Percentiles rank a stretch among this genome's conserved stretches.
Conservation (phyloP, 352 stramenopile species). For the Salisapilia sapeloensis region DNA sequence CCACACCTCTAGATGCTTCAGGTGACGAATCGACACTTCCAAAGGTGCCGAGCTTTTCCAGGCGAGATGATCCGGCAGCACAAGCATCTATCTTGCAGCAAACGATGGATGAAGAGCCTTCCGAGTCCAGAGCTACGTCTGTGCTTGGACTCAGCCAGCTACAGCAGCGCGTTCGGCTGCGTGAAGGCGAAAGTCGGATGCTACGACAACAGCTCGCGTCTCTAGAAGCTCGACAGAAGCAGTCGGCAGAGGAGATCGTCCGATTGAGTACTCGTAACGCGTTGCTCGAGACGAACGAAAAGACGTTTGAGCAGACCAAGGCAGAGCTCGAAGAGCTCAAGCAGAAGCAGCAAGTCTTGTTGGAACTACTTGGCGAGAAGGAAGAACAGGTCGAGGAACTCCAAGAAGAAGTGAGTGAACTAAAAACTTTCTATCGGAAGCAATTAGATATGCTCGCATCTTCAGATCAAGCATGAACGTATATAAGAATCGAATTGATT, state of each 20-base stretch:
- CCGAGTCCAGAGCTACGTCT: slow-evolving; percentile 15
- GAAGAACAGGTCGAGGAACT: slow-evolving; percentile 76
- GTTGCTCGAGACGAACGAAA: slow-evolving; percentile 38
- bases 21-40: too few relatives aligned
- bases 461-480: slow-evolving; percentile 13
- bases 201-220: slow-evolving; percentile 48
- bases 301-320: slow-evolving; percentile 25
- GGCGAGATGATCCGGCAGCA: slow-evolving; percentile 7
- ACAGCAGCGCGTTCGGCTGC: slow-evolving; percentile 49
- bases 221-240: slow-evolving; percentile 47
- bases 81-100: slow-evolving; percentile 47
- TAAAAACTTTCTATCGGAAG: slow-evolving; percentile 67
- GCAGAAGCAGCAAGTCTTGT: slow-evolving; percentile 60
- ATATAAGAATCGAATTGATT: slow-evolving; percentile 2
- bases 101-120: slow-evolving; percentile 26
- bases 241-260: slow-evolving; percentile 56
- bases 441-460: slow-evolving; percentile 52
- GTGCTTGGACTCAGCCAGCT: slow-evolving; percentile 60
- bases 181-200: slow-evolving; percentile 56
- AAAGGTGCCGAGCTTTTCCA: too few relatives aligned
- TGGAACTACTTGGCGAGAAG: slow-evolving; percentile 75
- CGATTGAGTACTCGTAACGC: slow-evolving; percentile 55
- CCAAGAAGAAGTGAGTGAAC: slow-evolving; percentile 51
- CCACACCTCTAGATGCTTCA: too few relatives aligned
- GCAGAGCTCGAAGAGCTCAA: slow-evolving; percentile 32